Conservation (phyloP, 2,329 filamentous ascomycete genomes). For the Graphilbum fragrans region DNA sequence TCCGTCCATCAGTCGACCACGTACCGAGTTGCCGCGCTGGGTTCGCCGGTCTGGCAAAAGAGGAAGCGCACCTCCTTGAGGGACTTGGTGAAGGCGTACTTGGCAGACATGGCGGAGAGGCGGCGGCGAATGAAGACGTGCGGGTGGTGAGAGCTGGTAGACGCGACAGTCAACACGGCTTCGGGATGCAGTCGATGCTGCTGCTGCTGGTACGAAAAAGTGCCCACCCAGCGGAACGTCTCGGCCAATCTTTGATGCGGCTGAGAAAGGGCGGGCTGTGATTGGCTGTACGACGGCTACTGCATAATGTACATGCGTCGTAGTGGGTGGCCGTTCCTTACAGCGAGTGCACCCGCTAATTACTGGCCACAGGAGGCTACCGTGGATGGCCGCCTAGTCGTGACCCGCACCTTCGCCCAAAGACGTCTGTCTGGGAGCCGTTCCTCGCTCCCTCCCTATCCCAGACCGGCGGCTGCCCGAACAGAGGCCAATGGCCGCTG, state of each 20-base stretch:
- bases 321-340: too few species aligned
- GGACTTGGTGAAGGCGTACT: slow-evolving; percentile 80
- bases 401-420: too few species aligned
- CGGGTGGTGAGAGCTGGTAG: neutral
- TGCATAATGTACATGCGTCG: neutral
- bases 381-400: too few species aligned
- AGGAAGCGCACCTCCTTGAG: slow-evolving; percentile 95
- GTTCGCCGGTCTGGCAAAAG: slow-evolving; percentile 88
- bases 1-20: slow-evolving; percentile 21
- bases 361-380: too few species aligned
- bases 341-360: too few species aligned
- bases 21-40: slow-evolving; percentile 73
- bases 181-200: too few species aligned
- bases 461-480: too few species aligned
- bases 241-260: neutral
- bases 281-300: slow-evolving; percentile 6
- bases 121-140: too few species aligned
- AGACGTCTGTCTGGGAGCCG: too few species aligned
- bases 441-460: too few species aligned
- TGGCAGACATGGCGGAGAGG: slow-evolving; percentile 66
- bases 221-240: too few species aligned
- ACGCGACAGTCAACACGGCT: neutral
- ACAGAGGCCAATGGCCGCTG: too few species aligned
- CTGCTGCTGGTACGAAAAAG: neutral
- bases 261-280: slow-evolving; percentile 5